Evolutionary conservation across 148 eudicot species (phyloP), one percentile per base, ranked within the genome.

Genomic region (Diospyros kaki): DNA sequence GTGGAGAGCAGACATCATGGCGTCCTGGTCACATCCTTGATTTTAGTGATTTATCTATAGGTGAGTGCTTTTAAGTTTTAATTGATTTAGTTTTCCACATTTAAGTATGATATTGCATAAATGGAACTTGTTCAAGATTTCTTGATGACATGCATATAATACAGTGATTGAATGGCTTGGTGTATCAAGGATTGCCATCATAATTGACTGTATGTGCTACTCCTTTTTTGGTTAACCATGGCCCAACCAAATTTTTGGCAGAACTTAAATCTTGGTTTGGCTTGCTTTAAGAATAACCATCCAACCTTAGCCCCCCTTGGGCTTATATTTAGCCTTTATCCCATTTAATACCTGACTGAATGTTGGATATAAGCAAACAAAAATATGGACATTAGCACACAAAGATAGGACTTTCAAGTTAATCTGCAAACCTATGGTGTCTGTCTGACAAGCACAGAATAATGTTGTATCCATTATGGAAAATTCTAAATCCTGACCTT

Each of bases 41-140:
- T 85, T 94, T 94, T 81, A 90, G 98, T 78, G 79, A 92, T 82
- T 73, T 94, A 53, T 84, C 97, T 63, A 44, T 90, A 45, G 94
- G 98, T 94, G 76, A 81, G 93, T 80, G 38, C 9, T 28, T 28
- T 28, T 28, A 28, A 28, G 28, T 74, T 64, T 84, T 66, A 18
- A 55, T 62, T 43, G 45, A 61, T 68, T 58, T 64, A 45, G 55
- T 73, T 14, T 65, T 61, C 13, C n/a, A 28, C 42, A 45, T 65
- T 18, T 50, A 62, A 14, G 38, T 39, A 48, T 73, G 68, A 44
- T 45, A 5, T 38, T 0, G 54, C 9, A 28, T 28, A 73, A 54
- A 28, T 73, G 45, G 41, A 45, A 72, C 58, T 61, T 73, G 13
- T 61, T 4, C 64, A 14, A 52, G 12, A 58, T 9, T 58, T 45